Evolutionary conservation across 495 filamentous ascomycete genomes (phyloP), one percentile per base, ranked within the genome.

Genomic region (Hypoxylon lienhwacheense): DNA sequence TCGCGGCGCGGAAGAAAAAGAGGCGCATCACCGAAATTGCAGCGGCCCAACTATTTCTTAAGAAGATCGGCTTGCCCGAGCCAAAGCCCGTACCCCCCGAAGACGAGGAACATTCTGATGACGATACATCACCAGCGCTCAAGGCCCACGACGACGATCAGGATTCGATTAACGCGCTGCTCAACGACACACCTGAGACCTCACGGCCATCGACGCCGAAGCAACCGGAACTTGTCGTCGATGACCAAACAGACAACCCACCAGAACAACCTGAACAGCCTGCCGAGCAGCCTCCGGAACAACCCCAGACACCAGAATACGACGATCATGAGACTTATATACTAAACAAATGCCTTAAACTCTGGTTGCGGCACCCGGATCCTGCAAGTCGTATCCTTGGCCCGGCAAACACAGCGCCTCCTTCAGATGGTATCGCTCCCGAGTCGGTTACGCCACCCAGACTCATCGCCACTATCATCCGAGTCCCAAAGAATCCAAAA

Each of bases 361-460:
- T 96, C 26, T 98, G 93, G 93, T 75, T 78, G 19, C 83, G 81
- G 19, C 84, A 86, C 59, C 85, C 84, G 34, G 88, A 91, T 53
- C 85, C 87, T 3, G 80, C 78, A 20, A 81, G 86, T 50, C 77
- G 80, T 26, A 87, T 95, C 42, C 82, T 91, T 26, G 78, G 84
- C 36, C 81, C 85, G n/a, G 76, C 78, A 59, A 91, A 92, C 63
- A 88, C 82, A 1, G 81, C 85, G 57, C 88, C 89, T 2, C 91
- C 91, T 4, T 68, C 75, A 19, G 79, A 86, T 52, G 89, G 86
- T 19, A 80, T 82, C n/a, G 59, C 65, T 1, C 62, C 66, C 5
- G 62, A 70, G 33, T 59, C 62, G 11, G 41, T 42, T 17, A 50
- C 54, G 4, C 62, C 55, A 20, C 83, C 83, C 10, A 77, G 78